Evolutionary conservation across 352 stramenopile species (phyloP), one percentile per base, ranked within the genome.

Genomic region (Peronospora tabacina): DNA sequence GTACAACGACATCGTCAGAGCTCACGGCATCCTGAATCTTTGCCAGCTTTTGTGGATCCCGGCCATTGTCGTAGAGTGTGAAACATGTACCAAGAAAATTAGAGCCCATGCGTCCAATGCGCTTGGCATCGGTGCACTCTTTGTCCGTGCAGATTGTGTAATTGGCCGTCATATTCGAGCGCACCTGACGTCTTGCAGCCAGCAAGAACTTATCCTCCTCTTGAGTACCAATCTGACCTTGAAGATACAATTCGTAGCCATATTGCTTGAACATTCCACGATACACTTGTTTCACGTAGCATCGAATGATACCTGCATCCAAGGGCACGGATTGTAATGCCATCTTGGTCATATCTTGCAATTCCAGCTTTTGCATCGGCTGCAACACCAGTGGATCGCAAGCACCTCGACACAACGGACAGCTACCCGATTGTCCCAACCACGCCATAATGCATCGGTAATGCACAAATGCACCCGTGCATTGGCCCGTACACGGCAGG

Each of bases 371-470:
- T 61, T 90, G 75, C 56, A 88, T 72, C 2, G 82, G 82, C 63
- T 94, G 76, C 35, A 94, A 61, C 44, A 90, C 81, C 16, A 91
- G 49, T 24, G 81, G 78, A 42, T 94, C 82, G 39, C 80, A 94
- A 2, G 80, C 59, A 11, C 82, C 82, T 44, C 82, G 76, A 49
- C 82, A 94, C 19, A 94, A 52, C 26, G 82, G 82, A 50, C 82
- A 94, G 52, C 78, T 91, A 1, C 80, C 81, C 1, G 78, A 90
- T 45, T 91, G 80, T 0, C 82, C 82, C 0, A 94, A 61, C 82
- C 82, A 94, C 37, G 82, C 82, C 80, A 91, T 94, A 40, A 94
- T 94, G 45, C 82, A 94, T 5, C 82, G 68, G 48, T 94, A 94
- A 63, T 94, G 82, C 47, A 94, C 82, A 32, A 55, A 86, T 5